A percentile compares a stretch with the other conserved stretches of the same genome.
Evolutionary conservation across 2,329 filamentous ascomycete genomes (phyloP).

Genomic region (Pseudocercospora fijiensis): DNA sequence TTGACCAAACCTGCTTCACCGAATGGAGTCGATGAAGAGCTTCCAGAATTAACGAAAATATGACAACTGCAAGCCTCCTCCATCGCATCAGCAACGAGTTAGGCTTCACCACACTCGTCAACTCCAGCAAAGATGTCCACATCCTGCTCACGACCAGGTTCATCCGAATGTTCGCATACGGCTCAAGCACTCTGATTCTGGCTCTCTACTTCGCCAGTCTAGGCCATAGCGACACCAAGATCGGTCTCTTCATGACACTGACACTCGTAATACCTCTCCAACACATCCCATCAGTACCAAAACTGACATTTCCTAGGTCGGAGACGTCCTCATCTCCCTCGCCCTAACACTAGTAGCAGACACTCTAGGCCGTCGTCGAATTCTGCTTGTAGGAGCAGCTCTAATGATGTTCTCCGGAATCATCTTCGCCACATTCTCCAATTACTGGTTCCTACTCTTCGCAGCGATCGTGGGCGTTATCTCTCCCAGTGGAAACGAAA

Average conservation of each 20-base stretch:
- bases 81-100: constrained; percentile 39
- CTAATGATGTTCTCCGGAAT: constrained; percentile 34
- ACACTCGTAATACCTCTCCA: constrained; percentile 26
- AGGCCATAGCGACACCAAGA: constrained; percentile 32
- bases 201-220: constrained; percentile 35
- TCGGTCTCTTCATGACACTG: constrained; percentile 40
- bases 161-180: constrained; percentile 64
- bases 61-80: neutral
- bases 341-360: constrained; percentile 37
- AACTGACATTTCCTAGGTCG: constrained; percentile 17
- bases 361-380: constrained; percentile 32
- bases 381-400: constrained; percentile 32
- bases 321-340: constrained; percentile 36
- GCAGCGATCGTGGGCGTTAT: constrained; percentile 39
- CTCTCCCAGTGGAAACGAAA: constrained; percentile 38
- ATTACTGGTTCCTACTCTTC: constrained; percentile 35
- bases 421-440: constrained; percentile 31
- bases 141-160: constrained; percentile 60
- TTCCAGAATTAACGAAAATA: neutral
- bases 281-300: neutral
- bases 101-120: constrained; percentile 48
- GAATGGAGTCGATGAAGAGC: too few relatives aligned
- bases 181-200: constrained; percentile 42
- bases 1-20: too few relatives aligned
- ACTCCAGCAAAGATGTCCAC: constrained; percentile 53